These are phyloP conservation scores for Carnegiea gigantea DNA, from an alignment of 179 eudicot genomes.

Conservation along the genomic window DNA sequence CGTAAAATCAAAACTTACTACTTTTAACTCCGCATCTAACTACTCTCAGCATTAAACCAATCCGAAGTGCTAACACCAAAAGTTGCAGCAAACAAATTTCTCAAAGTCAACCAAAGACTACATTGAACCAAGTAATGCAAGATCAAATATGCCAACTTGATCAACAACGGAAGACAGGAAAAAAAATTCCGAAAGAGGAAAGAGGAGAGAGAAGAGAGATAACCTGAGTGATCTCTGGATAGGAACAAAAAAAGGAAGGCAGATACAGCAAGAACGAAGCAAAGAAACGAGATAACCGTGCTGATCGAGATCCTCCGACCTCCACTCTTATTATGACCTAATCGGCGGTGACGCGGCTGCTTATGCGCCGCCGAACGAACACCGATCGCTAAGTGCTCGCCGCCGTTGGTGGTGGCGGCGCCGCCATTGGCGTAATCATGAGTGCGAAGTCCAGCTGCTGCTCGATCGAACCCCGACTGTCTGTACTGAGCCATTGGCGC, in stretches of 20 bases:
- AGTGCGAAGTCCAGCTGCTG: not conserved
- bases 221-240: slow-evolving; percentile 28
- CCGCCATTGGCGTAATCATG: slow-evolving; percentile 24
- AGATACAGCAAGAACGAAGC: slow-evolving; percentile 49
- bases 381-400: slow-evolving; percentile 59
- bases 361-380: slow-evolving; percentile 46
- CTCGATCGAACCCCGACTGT: slow-evolving; percentile 9
- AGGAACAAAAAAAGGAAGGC: slow-evolving; percentile 43
- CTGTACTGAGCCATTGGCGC: slow-evolving; percentile 15
- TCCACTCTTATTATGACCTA: slow-evolving; percentile 20
- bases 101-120: not conserved
- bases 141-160: not conserved
- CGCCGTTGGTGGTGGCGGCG: not conserved
- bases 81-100: not conserved
- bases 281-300: slow-evolving; percentile 39
- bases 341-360: slow-evolving; percentile 40
- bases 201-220: slow-evolving; percentile 29
- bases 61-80: not conserved
- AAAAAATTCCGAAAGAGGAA: not conserved
- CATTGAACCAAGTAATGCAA: not conserved
- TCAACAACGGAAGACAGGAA: too few species aligned
- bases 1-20: not conserved
- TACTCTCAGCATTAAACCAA: slow-evolving; percentile 4
- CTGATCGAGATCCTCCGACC: slow-evolving; percentile 53
- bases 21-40: not conserved